phyloP scores from a whole-genome alignment of 352 stramenopile genomes.

The Thalassiosira exigua region DNA sequence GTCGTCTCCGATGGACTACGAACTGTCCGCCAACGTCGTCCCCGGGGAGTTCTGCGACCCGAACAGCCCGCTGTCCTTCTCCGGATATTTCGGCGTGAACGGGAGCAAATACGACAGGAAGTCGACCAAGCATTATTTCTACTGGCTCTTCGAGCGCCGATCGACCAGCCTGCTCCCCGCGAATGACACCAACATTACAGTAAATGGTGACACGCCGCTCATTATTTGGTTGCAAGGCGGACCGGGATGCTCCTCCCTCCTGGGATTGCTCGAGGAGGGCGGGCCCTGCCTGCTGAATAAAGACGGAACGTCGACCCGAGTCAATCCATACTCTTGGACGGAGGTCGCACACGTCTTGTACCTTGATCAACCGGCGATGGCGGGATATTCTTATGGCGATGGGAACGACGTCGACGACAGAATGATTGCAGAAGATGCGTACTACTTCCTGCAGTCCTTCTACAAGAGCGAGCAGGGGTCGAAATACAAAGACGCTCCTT shows the following conservation, averaged over 20 bases:
- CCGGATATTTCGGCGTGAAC: conserved; percentile 56
- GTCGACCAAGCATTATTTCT: conserved; percentile 93
- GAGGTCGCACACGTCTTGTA: conserved; percentile 94
- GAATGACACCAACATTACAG: not conserved
- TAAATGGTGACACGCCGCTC: conserved; percentile 81
- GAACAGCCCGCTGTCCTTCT: conserved; percentile 37
- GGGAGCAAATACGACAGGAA: conserved; percentile 66
- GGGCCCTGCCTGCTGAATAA: conserved; percentile 93
- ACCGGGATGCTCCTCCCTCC: conserved; percentile 92
- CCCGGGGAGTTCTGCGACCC: conserved; percentile 59
- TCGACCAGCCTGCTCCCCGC: conserved; percentile 32
- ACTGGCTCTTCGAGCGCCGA: conserved; percentile 94
- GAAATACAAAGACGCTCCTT: conserved; percentile 75
- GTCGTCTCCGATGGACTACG: no score
- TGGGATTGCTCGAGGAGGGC: conserved; percentile 95
- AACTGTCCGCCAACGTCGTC: conserved; percentile 30
- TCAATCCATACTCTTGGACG: conserved; percentile 95
- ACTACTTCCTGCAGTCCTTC: conserved; percentile 94
- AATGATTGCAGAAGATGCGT: conserved; percentile 94
- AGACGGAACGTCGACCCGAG: conserved; percentile 87
- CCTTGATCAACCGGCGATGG: conserved; percentile 94
- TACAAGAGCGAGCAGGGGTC: conserved; percentile 91
- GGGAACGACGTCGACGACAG: conserved; percentile 91
- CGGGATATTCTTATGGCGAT: conserved; percentile 93
- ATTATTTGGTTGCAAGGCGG: conserved; percentile 98